A percentile compares a stretch with the other conserved stretches of the same genome.
Conservation (phyloP, 352 stramenopile species). For the Phytophthora litchii region DNA sequence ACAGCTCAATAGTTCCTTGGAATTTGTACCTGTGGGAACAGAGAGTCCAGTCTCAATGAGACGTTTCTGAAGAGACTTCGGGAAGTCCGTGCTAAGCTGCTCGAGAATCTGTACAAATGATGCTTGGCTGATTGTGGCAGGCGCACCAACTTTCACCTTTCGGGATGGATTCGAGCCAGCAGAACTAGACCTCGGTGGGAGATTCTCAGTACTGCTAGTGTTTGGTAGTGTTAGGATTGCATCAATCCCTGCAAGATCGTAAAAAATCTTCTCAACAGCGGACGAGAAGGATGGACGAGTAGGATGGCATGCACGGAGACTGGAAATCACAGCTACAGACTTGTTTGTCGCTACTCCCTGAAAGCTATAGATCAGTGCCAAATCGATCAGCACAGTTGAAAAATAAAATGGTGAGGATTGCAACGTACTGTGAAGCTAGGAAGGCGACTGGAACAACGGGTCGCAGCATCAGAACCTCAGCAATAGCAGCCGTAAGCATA, state of each 20-base stretch:
- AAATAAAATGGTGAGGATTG: not conserved
- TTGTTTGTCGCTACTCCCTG: conserved; percentile 22
- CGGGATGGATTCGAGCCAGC: not conserved
- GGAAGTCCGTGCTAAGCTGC: conserved; percentile 31
- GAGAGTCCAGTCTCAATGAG: conserved; percentile 14
- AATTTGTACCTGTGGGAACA: not conserved
- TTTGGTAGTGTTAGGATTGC: not conserved
- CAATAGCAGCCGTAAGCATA: conserved; percentile 23
- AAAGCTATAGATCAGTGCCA: conserved; percentile 17
- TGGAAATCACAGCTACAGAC: conserved; percentile 13
- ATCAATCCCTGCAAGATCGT: conserved; percentile 22
- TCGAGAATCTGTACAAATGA: conserved; percentile 26
- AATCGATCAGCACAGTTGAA: not conserved
- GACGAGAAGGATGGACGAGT: conserved; percentile 21
- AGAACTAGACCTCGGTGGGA: conserved; percentile 9
- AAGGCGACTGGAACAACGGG: conserved; percentile 28
- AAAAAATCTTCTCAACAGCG: conserved; percentile 27
- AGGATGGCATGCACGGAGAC: conserved; percentile 24
- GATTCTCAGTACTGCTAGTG: conserved; percentile 5
- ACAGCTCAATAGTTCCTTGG: not conserved
- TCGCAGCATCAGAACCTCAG: conserved; percentile 25
- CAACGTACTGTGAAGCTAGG: conserved; percentile 29
- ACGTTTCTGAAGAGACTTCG: conserved; percentile 19
- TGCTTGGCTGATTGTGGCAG: conserved; percentile 18
- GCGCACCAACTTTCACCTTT: conserved; percentile 8